Evolutionary conservation across 805 yeast species (phyloP).

Genomic region (Candida sphagnicola): DNA sequence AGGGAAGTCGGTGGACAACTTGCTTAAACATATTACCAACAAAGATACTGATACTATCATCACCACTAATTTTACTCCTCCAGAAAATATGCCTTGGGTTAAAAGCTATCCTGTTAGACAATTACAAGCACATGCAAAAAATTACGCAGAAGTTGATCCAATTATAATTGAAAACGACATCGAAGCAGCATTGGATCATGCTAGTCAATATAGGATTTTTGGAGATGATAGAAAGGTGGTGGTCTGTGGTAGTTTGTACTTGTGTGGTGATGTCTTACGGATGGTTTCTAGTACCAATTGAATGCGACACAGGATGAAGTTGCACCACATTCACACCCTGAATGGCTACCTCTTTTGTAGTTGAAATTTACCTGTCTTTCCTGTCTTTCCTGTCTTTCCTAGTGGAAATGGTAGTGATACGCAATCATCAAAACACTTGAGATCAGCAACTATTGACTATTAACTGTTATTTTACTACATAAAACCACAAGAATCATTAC

Average conservation of each 20-base stretch:
- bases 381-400: too few species aligned
- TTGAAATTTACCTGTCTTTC: too few species aligned
- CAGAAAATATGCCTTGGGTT: slow-evolving; percentile 96
- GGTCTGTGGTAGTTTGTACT: slow-evolving; percentile 39
- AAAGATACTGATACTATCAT: slow-evolving; percentile 51
- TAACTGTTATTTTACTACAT: too few species aligned
- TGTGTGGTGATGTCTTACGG: slow-evolving; percentile 38
- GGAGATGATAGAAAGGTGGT: slow-evolving; percentile 30
- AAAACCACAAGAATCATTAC: too few species aligned
- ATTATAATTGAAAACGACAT: slow-evolving; percentile 9
- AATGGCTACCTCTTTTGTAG: too few species aligned
- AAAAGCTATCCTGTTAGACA: slow-evolving; percentile 37
- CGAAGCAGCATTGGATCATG: slow-evolving; percentile 10
- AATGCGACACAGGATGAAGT: neutral
- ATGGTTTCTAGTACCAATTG: slow-evolving; percentile 2
- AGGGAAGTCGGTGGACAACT: slow-evolving; percentile 57
- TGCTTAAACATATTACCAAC: slow-evolving; percentile 49
- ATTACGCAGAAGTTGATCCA: slow-evolving; percentile 10
- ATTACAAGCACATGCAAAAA: slow-evolving; percentile 21
- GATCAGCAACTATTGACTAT: too few species aligned
- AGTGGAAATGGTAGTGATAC: too few species aligned
- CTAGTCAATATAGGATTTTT: slow-evolving; percentile 7
- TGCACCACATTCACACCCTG: neutral
- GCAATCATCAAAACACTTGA: too few species aligned
- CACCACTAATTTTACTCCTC: slow-evolving; percentile 60